Evolutionary conservation across 208 protist genomes (phyloP), one percentile per base, ranked within the genome.

Genomic region (Acanthamoeba royreba): DNA sequence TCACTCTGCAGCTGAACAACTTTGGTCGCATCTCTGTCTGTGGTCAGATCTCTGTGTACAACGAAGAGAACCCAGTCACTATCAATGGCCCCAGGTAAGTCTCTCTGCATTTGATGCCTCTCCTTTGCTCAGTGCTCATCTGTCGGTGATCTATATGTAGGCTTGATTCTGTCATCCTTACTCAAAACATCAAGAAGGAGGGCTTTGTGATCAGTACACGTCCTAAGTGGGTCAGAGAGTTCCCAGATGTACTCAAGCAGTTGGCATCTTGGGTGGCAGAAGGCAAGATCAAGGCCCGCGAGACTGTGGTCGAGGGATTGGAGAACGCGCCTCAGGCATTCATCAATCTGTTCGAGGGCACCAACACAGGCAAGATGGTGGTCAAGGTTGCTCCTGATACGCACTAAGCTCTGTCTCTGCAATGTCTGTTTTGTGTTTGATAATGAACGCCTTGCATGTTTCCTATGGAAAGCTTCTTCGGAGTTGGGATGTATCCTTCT

Each of bases 21-120:
- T 74, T 45, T 40, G 94, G 74, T 42, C 90, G 90, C 61, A 93
- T 96, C 85, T 66, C 81, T 28, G 11, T 93, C 19, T 96, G 95
- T 49, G 95, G 95, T 35, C 81, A 88, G 81, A 88, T 88, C 28
- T 88, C 81, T 17, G 2, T 43, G 19, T 88, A 88, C 81, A 88
- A 88, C 46, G 35, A 79, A 22, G 69, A 79, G 17, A n/a, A 3
- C n/a, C 42, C n/a, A n/a, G n/a, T 43, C 13, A 4, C 22, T n/a
- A 40, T 38, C 63, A n/a, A n/a, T n/a, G n/a, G 63, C 33, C 63
- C 63, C 63, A n/a, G 33, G 9, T 19, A 55, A 9, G 19, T 19
- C 9, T 19, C 19, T 55, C 49, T 55, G 9, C 49, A 55, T 55
- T 55, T 55, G 49, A 55, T 9, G 19, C 13, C 9, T 55, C 49